Evolutionary conservation across 192 early-diverging fungal genomes (phyloP), one percentile per base, ranked within the genome.

Genomic region (Phlyctochytrium planicorne): DNA sequence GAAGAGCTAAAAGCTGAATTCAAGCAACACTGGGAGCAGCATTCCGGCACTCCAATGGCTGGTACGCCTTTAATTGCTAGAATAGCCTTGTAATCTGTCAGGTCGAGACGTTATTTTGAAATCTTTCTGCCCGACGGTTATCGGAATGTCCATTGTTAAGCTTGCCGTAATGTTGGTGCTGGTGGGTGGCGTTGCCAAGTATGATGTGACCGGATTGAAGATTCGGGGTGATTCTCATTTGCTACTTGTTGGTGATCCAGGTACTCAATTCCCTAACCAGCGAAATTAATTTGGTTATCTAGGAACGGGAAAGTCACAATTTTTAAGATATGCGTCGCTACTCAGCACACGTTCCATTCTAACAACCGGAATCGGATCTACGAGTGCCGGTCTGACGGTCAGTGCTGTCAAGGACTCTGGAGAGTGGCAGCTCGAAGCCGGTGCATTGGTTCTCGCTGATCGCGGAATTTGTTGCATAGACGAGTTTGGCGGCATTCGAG

Each of bases 371-470:
- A 87, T 91, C 30, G 91, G 91, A 20, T 85, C 83, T 20, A 91
- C 82, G 23, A 87, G 76, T 34, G 91, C 90, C 4, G 91, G 91
- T 1, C 73, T 93, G 37, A 93, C 91, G 0, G 89, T 87, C 24
- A 86, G 89, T 1, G 91, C 90, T 2, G 86, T 91, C 12, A 77
- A 78, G 40, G 91, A 93, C 40, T 84, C 63, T 34, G 78, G 83
- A 24, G 91, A 93, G 70, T 93, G 91, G 91, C 87, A 88, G 67
- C 71, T 93, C 37, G 91, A 93, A 71, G 91, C 90, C 2, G 91
- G 91, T 10, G 91, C 91, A 0, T 69, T 93, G 20, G 91, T 93
- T 6, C 71, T 91, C 35, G 89, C 91, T 0, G 91, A 93, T 68
- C 75, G 88, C 2, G 91, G 91, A 0, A 34, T 93, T 2, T 93